These are phyloP conservation scores for Fusarium sambucinum DNA, from an alignment of 2,329 filamentous ascomycete species.

Conservation along the genomic window DNA sequence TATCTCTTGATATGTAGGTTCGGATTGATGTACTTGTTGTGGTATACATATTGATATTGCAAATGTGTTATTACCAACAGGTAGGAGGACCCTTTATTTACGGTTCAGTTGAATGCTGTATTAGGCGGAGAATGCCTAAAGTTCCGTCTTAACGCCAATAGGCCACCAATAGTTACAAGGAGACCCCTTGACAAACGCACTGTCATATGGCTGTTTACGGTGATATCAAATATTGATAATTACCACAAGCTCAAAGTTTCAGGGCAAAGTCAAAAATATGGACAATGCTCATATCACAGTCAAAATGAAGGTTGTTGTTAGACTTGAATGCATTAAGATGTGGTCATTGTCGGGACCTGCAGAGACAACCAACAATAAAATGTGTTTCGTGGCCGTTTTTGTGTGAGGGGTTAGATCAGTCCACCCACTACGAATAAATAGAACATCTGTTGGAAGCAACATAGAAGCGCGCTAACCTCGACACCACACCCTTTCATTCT, in stretches of 20 bases:
- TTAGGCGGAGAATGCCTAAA: neutral
- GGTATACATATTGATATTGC: neutral
- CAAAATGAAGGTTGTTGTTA: neutral
- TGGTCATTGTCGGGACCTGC: neutral
- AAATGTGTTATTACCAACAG: slow-evolving; percentile 1
- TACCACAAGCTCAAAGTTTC: neutral
- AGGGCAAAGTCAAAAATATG: neutral
- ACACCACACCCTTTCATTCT: slow-evolving; percentile 15
- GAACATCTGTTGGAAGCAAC: slow-evolving; percentile 35
- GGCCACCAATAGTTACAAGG: slow-evolving; percentile 9
- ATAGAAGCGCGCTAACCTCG: slow-evolving; percentile 33
- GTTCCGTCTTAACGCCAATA: slow-evolving; percentile 23
- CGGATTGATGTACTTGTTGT: slow-evolving; percentile 10
- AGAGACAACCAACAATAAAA: neutral
- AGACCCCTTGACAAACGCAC: slow-evolving; percentile 14
- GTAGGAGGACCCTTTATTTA: neutral
- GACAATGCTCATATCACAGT: neutral
- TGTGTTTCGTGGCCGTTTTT: neutral
- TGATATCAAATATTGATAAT: neutral
- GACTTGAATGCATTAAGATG: neutral
- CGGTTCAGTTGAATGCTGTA: neutral
- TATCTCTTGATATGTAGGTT: neutral
- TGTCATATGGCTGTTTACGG: slow-evolving; percentile 8
- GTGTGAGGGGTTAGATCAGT: neutral
- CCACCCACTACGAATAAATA: slow-evolving; percentile 10